A percentile compares a stretch with the other conserved stretches of the same genome.
Evolutionary conservation across 2,329 filamentous ascomycete species (phyloP).

Genomic region (Zasmidium cellare): DNA sequence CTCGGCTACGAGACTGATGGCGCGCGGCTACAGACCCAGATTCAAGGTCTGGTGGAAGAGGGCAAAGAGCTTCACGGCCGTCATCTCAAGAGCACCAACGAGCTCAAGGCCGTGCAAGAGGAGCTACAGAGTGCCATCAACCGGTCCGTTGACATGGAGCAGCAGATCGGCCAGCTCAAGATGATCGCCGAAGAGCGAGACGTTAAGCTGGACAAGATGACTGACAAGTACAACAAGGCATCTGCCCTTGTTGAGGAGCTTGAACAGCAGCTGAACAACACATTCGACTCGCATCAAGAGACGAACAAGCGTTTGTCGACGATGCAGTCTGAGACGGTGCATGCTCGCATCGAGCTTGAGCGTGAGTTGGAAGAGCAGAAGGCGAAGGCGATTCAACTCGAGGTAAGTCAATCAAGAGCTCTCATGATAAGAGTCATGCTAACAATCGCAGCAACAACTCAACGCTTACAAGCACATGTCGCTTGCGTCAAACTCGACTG

Average conservation of each 20-base stretch:
- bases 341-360: conserved; percentile 48
- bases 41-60: conserved; percentile 46
- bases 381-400: conserved; percentile 70
- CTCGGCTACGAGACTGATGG: conserved; percentile 63
- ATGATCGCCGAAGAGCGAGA: conserved; percentile 55
- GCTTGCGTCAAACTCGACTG: conserved; percentile 30
- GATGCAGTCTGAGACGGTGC: conserved; percentile 48
- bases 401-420: conserved; percentile 56
- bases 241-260: conserved; percentile 90
- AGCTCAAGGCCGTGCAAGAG: conserved; percentile 43
- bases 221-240: conserved; percentile 80
- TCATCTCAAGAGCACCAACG: conserved; percentile 44
- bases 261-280: conserved; percentile 91
- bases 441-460: conserved; percentile 61
- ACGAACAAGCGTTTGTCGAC: conserved; percentile 84
- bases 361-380: conserved; percentile 76
- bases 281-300: conserved; percentile 88
- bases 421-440: conserved; percentile 9
- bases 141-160: conserved; percentile 42
- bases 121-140: conserved; percentile 44
- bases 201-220: conserved; percentile 58
- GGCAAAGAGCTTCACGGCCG: conserved; percentile 44
- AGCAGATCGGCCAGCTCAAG: conserved; percentile 48
- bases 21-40: conserved; percentile 42
- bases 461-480: conserved; percentile 34